A percentile compares a stretch with the other conserved stretches of the same genome.
Evolutionary conservation across 2,329 filamentous ascomycete genomes (phyloP).

Genomic region (Paraphoma chrysanthemicola): DNA sequence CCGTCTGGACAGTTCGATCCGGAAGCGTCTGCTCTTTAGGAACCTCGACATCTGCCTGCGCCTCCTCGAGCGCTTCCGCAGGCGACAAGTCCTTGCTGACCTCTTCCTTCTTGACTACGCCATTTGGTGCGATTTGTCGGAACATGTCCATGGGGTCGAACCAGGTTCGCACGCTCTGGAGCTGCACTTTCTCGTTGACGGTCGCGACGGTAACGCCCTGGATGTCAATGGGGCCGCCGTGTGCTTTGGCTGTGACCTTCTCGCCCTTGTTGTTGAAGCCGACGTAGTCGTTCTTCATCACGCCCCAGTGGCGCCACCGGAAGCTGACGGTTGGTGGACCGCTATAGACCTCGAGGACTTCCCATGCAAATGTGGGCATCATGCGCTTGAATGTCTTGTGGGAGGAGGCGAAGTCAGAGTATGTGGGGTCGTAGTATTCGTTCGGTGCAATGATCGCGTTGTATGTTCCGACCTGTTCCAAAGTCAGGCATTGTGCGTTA

Average conservation of each 20-base stretch:
- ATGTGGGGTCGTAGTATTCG: constrained; percentile 68
- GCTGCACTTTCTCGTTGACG: constrained; percentile 66
- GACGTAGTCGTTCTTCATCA: constrained; percentile 71
- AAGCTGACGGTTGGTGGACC: constrained; percentile 68
- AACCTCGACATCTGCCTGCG: constrained; percentile 15
- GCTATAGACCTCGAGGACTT: constrained; percentile 72
- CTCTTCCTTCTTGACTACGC: constrained; percentile 55
- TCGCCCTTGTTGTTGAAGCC: constrained; percentile 69
- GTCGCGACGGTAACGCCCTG: constrained; percentile 68
- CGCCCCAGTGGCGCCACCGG: constrained; percentile 73
- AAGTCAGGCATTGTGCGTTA: neutral
- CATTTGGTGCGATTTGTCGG: constrained; percentile 64
- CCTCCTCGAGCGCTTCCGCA: constrained; percentile 34
- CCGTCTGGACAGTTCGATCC: constrained; percentile 17
- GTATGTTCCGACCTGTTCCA: constrained; percentile 65
- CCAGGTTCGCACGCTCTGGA: constrained; percentile 68
- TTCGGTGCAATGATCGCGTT: constrained; percentile 71
- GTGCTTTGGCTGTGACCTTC: constrained; percentile 67
- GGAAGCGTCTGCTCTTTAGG: constrained; percentile 21
- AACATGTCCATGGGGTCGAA: constrained; percentile 74
- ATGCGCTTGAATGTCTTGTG: constrained; percentile 76
- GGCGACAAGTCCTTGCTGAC: constrained; percentile 45
- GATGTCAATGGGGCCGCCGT: constrained; percentile 68
- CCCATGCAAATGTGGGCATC: constrained; percentile 77
- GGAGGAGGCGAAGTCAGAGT: constrained; percentile 67